phyloP scores from a whole-genome alignment of 106 monocot species.

The Acanthochlamys bracteata region DNA sequence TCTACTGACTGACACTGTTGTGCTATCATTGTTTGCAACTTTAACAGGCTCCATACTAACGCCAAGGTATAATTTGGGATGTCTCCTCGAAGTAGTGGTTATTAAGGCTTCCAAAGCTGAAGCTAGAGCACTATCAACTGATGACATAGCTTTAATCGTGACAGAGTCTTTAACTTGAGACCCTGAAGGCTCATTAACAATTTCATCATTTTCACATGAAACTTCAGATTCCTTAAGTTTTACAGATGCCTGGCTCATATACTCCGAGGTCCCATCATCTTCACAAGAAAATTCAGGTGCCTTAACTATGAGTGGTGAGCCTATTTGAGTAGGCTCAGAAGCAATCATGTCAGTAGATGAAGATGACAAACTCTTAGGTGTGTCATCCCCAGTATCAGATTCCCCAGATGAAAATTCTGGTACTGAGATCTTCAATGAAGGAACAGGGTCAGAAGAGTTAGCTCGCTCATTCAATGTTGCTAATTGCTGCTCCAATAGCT shows the following conservation, averaged over 20 bases:
- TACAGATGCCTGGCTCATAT: not conserved
- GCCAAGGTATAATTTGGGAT: not conserved
- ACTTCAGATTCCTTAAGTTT: not conserved
- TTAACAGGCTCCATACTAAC: not conserved
- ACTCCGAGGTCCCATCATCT: not conserved
- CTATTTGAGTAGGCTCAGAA: not conserved
- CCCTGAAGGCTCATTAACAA: constrained; percentile 16
- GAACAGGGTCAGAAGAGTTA: constrained; percentile 13
- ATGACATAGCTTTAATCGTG: constrained; percentile 12
- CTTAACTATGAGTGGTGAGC: constrained; percentile 17
- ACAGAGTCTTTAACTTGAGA: constrained; percentile 1
- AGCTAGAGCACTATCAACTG: constrained; percentile 51
- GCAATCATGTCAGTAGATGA: not conserved
- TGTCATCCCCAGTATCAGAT: constrained; percentile 20
- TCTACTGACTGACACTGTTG: not conserved
- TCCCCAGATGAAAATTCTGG: constrained; percentile 22
- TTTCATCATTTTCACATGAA: not conserved
- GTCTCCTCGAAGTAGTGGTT: constrained; percentile 15
- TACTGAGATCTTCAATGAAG: constrained; percentile 12
- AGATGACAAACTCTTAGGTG: not conserved
- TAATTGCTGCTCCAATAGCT: constrained; percentile 45
- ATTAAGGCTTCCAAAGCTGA: constrained; percentile 64
- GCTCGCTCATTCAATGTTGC: constrained; percentile 25
- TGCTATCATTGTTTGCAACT: not conserved
- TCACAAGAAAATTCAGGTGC: constrained; percentile 56